Evolutionary conservation across 306 rosid species (phyloP), one percentile per base, ranked within the genome.

Genomic region (Purshia tridentata): DNA sequence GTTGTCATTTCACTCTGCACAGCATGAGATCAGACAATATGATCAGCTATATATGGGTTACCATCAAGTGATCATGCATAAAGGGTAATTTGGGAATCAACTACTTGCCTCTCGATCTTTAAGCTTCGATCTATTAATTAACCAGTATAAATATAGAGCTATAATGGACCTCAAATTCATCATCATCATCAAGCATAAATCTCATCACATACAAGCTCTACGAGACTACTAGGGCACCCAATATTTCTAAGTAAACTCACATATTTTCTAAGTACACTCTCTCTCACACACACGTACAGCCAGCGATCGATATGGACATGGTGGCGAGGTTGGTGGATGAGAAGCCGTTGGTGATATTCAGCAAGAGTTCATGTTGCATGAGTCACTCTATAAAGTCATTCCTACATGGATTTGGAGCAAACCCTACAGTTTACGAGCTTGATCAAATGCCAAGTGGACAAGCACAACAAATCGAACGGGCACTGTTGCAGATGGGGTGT

Each of bases 291-390:
- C 35, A 29, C 2, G 35, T 29, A 29, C 35, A 29, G 35, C 35
- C 35, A 29, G 35, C 8, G 71, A 16, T 67, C 29, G 40, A 29
- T 22, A 71, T 89, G 92, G 87, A 80, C 3, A 72, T 23, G 18
- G 65, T 90, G 46, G 72, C 81, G 40, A 77, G 85, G 61, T 53
- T 87, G 88, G 95, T 87, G 16, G 92, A 74, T 42, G 85, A 84
- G 18, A 91, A 82, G 81, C 86, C 91, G 1, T 85, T 91, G 80
- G 97, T 88, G 84, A 87, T 91, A 80, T 91, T 91, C 87, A 91
- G 95, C 93, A 90, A 88, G 88, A 85, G 74, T 64, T 74, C 73
- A 4, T 88, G 94, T 29, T 82, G 83, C 78, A 79, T 92, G 84
- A 85, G 94, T 69, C 92, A 86, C 72, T 80, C 92, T 8, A 80